Conservation (phyloP, 768 basidiomycete species). For the Kwoniella sp. region DNA sequence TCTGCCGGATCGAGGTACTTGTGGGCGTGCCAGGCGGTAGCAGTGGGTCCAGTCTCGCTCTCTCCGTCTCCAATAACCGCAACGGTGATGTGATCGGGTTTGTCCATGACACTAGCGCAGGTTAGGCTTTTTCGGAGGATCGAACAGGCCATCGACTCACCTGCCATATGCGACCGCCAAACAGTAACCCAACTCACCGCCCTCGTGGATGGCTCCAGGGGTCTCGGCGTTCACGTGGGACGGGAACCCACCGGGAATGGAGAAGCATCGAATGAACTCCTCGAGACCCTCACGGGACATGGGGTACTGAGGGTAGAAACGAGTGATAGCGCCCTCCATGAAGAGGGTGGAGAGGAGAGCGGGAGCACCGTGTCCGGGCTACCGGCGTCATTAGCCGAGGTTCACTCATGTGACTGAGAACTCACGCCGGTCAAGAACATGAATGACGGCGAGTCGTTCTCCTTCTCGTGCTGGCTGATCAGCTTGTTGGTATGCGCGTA, state of each 20-base stretch:
- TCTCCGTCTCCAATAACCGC: slow-evolving; percentile 88
- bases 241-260: slow-evolving; percentile 77
- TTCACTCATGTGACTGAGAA: background rate
- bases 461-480: slow-evolving; percentile 48
- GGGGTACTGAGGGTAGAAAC: slow-evolving; percentile 54
- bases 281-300: slow-evolving; percentile 49
- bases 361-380: slow-evolving; percentile 74
- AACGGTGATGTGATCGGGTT: slow-evolving; percentile 73
- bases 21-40: slow-evolving; percentile 66
- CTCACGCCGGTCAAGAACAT: slow-evolving; percentile 68
- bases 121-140: too few relatives aligned
- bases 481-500: slow-evolving; percentile 64
- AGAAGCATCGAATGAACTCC: slow-evolving; percentile 69
- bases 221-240: slow-evolving; percentile 59
- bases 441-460: slow-evolving; percentile 54
- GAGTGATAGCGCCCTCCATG: slow-evolving; percentile 64
- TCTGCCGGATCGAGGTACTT: slow-evolving; percentile 89
- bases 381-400: background rate
- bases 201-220: slow-evolving; percentile 86
- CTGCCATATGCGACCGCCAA: slow-evolving; percentile 74
- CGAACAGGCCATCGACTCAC: background rate
- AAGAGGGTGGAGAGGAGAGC: slow-evolving; percentile 79
- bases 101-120: slow-evolving; percentile 90
- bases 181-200: slow-evolving; percentile 81
- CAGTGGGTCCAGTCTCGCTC: slow-evolving; percentile 50